phyloP scores from a whole-genome alignment of 495 filamentous ascomycete genomes.

The Thozetella sp. region DNA sequence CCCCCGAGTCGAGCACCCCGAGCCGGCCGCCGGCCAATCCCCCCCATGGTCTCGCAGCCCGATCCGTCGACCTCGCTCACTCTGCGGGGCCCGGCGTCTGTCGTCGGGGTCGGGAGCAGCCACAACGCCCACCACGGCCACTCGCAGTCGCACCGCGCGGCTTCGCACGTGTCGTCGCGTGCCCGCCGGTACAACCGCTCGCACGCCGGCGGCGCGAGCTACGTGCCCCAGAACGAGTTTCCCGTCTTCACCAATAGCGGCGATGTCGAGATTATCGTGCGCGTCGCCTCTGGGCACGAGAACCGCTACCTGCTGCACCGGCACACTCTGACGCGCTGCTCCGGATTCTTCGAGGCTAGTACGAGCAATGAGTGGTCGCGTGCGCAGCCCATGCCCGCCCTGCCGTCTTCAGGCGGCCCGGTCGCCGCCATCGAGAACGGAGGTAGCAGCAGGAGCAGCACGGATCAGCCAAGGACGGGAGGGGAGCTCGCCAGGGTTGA shows the following conservation, averaged over 20 bases:
- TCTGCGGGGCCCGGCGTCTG: conserved; percentile 61
- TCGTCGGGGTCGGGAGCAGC: conserved; percentile 31
- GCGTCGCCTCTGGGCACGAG: conserved; percentile 66
- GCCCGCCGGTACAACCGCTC: conserved; percentile 76
- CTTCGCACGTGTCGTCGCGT: conserved; percentile 62
- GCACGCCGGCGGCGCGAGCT: conserved; percentile 73
- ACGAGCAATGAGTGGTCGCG: conserved; percentile 85
- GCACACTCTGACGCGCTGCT: conserved; percentile 82
- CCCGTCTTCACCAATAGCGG: conserved; percentile 87
- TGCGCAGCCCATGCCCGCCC: conserved; percentile 32
- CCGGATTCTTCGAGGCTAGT: conserved; percentile 90
- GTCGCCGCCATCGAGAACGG: conserved; percentile 55
- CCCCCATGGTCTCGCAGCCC: conserved; percentile 73
- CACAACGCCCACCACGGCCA: conserved; percentile 33
- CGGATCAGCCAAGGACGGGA: conserved; percentile 18
- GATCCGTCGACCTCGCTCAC: conserved; percentile 54
- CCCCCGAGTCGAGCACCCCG: conserved; percentile 1
- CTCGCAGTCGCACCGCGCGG: conserved; percentile 39
- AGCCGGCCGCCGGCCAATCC: conserved; percentile 2
- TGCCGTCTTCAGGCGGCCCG: conserved; percentile 23
- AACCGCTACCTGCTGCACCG: conserved; percentile 84
- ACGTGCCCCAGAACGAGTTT: conserved; percentile 83
- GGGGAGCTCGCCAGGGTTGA: conserved; percentile 33
- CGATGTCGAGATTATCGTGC: conserved; percentile 86
- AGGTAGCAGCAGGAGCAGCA: conserved; percentile 43